Evolutionary conservation across 2,329 filamentous ascomycete genomes (phyloP).

Genomic region (Calonectria hongkongensis): DNA sequence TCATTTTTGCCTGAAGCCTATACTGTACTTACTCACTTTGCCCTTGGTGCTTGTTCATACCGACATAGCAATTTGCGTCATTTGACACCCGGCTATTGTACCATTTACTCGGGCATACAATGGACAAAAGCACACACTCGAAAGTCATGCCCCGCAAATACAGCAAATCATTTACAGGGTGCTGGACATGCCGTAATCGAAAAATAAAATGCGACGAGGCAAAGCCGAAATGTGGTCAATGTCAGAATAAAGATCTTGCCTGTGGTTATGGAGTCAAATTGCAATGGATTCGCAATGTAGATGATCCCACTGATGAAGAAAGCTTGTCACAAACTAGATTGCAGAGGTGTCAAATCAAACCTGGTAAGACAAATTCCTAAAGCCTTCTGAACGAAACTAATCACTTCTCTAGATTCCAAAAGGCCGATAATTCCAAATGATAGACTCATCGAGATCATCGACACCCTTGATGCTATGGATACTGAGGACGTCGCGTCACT

Average conservation of each 20-base stretch:
- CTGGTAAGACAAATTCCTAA: neutral
- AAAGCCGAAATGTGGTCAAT: conserved; percentile 11
- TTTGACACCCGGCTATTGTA: neutral
- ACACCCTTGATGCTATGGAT: conserved; percentile 1
- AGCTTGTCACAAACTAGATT: neutral
- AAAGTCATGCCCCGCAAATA: neutral
- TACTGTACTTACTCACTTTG: too few species aligned
- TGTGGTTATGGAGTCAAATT: conserved; percentile 13
- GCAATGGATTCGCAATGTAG: conserved; percentile 9
- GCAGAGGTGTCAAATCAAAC: conserved; percentile 3
- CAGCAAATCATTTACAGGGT: conserved; percentile 23
- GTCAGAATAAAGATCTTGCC: neutral
- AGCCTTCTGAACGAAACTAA: fast-evolving
- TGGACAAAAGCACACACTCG: neutral
- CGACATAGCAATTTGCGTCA: neutral
- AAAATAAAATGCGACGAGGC: conserved; percentile 12
- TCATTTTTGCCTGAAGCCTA: too few species aligned
- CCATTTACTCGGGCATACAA: neutral
- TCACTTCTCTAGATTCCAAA: neutral
- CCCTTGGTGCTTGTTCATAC: too few species aligned
- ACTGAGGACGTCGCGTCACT: neutral
- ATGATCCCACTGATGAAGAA: neutral
- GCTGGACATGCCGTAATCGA: conserved; percentile 14
- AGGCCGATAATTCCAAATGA: neutral
- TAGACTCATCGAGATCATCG: conserved; percentile 1